Base-by-base conservation (phyloP, 1,284 basidiomycete genomes). In the Ustilago vetiveriae region DNA sequence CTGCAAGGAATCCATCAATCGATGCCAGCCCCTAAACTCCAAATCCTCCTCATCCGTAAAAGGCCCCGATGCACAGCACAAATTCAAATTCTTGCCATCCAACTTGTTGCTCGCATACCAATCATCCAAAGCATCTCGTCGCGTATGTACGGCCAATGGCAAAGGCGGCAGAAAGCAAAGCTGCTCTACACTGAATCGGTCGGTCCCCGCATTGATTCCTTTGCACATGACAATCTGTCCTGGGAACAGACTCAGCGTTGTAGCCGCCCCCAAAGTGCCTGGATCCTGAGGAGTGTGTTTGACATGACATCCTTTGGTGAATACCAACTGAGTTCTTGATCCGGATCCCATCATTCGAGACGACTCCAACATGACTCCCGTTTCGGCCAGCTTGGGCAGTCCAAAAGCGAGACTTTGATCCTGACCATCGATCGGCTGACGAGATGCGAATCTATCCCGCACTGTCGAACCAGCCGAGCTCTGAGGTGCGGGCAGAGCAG, bases 151-250 rank as follows among this genome's bases (percentile, higher is more conserved):
- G 6, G 79, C 69, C 24, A 76, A 60, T 1, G 77, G 76, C 24
- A 80, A 46, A 0, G 78, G 56, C 3, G 80, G 77, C 19, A 75
- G 76, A 73, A 89, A 85, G 32, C 97, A 82, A 13, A 97, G 85
- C 78, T 98, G 93, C 23, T 88, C 88, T 0, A 90, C 94, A 14
- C 88, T 85, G 80, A 97, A 98, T 81, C 88, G 88, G 3, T 88
- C 89, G 5, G 92, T 94, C 1, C 92, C 92, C 2, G 93, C 94
- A 81, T 98, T 98, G 75, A 88, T 87, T 0, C 96, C 96, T 70
- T 88, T 90, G n/a, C 97, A 81, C 3, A 90, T 92, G 0, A 91
- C 89, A 41, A 98, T 88, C 35, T 90, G 89, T 2, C 96, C 96
- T 0, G 94, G 92, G 79, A 94, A 98, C 27, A 98, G 80, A 0